These are phyloP conservation scores for Cercospora canescens DNA, from an alignment of 2,329 filamentous ascomycete genomes.

Conservation along the genomic window DNA sequence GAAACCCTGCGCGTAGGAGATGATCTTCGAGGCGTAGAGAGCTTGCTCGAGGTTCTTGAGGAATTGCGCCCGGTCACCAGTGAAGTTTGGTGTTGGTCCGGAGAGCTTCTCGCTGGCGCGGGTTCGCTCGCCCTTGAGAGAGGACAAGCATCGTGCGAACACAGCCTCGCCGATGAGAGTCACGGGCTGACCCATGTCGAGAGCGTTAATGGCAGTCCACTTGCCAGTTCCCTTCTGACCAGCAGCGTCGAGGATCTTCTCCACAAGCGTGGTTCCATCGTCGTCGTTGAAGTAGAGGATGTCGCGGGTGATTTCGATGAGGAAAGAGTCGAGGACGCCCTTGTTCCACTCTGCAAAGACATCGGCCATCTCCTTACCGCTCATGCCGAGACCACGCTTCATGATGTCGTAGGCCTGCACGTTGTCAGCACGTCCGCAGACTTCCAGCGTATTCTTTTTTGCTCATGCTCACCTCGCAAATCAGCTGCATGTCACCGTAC, in stretches of 20 bases:
- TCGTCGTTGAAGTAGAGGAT: slow-evolving; percentile 99
- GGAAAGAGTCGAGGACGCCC: slow-evolving; percentile 97
- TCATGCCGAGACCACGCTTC: slow-evolving; percentile 92
- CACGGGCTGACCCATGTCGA: slow-evolving; percentile 97
- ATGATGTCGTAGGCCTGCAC: slow-evolving; percentile 95
- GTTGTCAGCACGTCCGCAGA: slow-evolving; percentile 21
- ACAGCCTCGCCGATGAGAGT: slow-evolving; percentile 97
- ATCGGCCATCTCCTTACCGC: slow-evolving; percentile 92
- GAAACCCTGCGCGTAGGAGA: slow-evolving; percentile 99
- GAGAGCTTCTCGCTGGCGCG: slow-evolving; percentile 77
- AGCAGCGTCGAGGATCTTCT: slow-evolving; percentile 98
- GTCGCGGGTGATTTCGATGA: slow-evolving; percentile 98
- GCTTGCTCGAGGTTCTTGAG: slow-evolving; percentile 97
- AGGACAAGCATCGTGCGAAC: slow-evolving; percentile 89
- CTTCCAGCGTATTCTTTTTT: background rate
- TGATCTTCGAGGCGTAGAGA: slow-evolving; percentile 99
- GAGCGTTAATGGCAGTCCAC: slow-evolving; percentile 99
- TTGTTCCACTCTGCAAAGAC: slow-evolving; percentile 97
- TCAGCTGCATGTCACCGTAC: slow-evolving; percentile 99
- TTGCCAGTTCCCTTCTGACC: slow-evolving; percentile 99
- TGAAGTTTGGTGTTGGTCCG: slow-evolving; percentile 76
- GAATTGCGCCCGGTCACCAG: slow-evolving; percentile 89
- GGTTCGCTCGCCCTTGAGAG: slow-evolving; percentile 89
- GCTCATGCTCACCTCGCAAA: slow-evolving; percentile 76
- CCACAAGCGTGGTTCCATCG: slow-evolving; percentile 83